Percentiles rank a stretch among this genome's conserved stretches.
phyloP scores from a whole-genome alignment of 1,139 yeast genomes.

The Tardiomyces blankii region DNA sequence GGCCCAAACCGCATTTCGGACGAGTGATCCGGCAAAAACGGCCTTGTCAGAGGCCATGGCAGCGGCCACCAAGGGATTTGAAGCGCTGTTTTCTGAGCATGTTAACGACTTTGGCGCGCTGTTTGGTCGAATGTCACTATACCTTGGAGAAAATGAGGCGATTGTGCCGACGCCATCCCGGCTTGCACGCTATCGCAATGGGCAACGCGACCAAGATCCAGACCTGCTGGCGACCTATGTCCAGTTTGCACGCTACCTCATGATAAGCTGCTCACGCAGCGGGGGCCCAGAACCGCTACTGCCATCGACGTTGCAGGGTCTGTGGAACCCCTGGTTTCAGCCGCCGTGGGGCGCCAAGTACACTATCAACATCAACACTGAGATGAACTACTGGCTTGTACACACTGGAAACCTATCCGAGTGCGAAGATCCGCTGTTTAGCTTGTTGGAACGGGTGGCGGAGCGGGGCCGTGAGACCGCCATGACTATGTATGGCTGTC shows the following conservation, averaged over 20 bases:
- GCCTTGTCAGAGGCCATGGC: not conserved
- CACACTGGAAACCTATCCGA: not conserved
- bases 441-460: not conserved
- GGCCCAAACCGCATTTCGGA: not conserved
- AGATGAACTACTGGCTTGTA: not conserved
- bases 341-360: not conserved
- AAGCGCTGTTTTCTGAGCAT: not conserved
- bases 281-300: not conserved
- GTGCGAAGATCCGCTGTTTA: not conserved
- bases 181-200: not conserved
- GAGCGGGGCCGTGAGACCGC: not conserved
- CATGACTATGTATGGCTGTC: not conserved
- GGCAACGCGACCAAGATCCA: not conserved
- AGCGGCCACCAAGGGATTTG: not conserved
- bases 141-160: not conserved
- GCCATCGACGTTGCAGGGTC: not conserved
- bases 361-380: not conserved
- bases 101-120: not conserved
- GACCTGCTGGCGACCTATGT: not conserved
- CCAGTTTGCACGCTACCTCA: not conserved
- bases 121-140: not conserved
- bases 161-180: not conserved
- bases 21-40: not conserved
- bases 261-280: not conserved
- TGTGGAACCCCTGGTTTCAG: not conserved